Evolutionary conservation across 2,329 filamentous ascomycete species (phyloP).

Genomic region (Xylariomycetidae sp.): DNA sequence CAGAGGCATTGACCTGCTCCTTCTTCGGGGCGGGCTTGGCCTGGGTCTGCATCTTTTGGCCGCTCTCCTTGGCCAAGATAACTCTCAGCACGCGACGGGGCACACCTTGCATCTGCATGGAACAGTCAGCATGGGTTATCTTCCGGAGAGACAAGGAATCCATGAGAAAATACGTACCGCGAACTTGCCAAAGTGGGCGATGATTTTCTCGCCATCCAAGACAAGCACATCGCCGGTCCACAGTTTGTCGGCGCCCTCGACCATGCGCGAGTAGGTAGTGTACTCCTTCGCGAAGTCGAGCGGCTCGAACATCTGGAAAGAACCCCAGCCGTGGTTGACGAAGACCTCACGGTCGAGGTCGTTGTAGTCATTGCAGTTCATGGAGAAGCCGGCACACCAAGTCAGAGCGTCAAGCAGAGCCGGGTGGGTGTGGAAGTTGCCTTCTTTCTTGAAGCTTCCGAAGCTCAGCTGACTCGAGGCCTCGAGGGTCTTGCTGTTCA

Average conservation of each 20-base stretch:
- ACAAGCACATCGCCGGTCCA: constrained; percentile 16
- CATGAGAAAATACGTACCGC: constrained; percentile 9
- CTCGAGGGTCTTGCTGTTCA: constrained; percentile 20
- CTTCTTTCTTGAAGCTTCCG: constrained; percentile 8
- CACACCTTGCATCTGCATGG: constrained; percentile 11
- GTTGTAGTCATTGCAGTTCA: constrained; percentile 19
- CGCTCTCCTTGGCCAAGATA: constrained; percentile 12
- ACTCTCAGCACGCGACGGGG: constrained; percentile 11
- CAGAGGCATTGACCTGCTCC: no score
- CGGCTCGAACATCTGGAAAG: constrained; percentile 14
- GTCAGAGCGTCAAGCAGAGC: constrained; percentile 16
- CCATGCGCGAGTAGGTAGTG: constrained; percentile 15
- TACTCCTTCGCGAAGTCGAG: constrained; percentile 12
- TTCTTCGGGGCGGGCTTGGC: not conserved
- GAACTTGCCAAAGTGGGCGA: constrained; percentile 12
- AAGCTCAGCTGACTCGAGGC: constrained; percentile 15
- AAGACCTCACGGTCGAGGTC: constrained; percentile 18
- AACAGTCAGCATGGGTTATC: not conserved
- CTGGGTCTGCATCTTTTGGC: constrained; percentile 8
- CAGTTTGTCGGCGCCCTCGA: constrained; percentile 8
- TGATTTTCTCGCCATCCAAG: constrained; percentile 13
- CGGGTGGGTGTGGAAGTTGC: constrained; percentile 18
- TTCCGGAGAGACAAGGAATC: not conserved
- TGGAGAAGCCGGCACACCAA: constrained; percentile 15
- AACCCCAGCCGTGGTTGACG: constrained; percentile 21